These are phyloP conservation scores for Aspergillus heteromorphus DNA, from an alignment of 495 filamentous ascomycete genomes.

Conservation along the genomic window DNA sequence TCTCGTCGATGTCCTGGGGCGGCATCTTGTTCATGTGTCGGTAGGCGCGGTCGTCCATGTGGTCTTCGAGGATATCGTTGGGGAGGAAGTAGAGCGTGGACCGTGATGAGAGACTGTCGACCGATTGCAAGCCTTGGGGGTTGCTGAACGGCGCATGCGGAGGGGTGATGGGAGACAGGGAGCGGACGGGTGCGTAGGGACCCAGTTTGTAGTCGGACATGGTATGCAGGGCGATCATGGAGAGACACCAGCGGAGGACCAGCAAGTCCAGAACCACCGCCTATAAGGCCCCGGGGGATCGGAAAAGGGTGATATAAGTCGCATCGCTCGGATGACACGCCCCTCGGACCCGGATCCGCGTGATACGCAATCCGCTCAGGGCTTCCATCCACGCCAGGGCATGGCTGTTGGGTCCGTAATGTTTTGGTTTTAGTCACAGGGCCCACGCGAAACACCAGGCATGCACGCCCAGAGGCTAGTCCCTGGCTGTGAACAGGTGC, in stretches of 20 bases:
- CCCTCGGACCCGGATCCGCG: background rate
- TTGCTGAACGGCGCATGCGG: background rate
- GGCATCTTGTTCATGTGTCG: background rate
- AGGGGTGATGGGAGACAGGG: background rate
- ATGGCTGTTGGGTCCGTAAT: conserved; percentile 1
- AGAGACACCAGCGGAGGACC: background rate
- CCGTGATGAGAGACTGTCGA: background rate
- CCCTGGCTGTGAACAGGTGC: background rate
- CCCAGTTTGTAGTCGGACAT: background rate
- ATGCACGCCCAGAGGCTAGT: background rate
- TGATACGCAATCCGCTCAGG: background rate
- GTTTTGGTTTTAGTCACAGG: background rate
- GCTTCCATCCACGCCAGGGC: background rate
- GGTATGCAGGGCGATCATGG: background rate
- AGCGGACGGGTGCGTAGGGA: background rate
- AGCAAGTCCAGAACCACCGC: background rate
- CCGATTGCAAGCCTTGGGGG: background rate
- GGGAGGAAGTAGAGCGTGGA: background rate
- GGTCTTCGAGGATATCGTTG: background rate
- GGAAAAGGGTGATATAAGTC: conserved; percentile 1
- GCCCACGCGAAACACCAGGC: background rate
- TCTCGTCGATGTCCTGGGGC: background rate
- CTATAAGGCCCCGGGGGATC: background rate
- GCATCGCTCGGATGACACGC: background rate
- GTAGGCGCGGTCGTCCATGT: background rate